Evolutionary conservation across 2,329 filamentous ascomycete genomes (phyloP), one percentile per base, ranked within the genome.

Genomic region (Nemania sp.): DNA sequence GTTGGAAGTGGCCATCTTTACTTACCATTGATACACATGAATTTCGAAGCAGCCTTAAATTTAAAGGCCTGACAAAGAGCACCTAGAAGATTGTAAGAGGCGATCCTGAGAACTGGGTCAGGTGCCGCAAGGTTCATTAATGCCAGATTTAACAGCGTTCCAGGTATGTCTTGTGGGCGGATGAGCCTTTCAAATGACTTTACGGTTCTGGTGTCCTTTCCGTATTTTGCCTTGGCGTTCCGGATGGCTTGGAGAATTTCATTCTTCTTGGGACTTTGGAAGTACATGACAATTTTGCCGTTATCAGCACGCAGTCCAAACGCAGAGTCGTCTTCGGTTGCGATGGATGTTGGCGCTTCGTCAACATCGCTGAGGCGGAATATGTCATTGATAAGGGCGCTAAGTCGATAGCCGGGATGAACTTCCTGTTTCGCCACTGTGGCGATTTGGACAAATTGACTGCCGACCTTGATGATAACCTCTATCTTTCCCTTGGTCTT

Each of bases 401-500:
- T 84, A 21, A 90, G 77, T 12, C 83, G 82, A 62, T 86, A 80
- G 5, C 82, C 84, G 17, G 87, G 84, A 47, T 88, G 80, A 9
- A 90, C 83, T 64, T 90, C 87, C 68, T 89, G 87, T 67, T 88
- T 89, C 71, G 88, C 87, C 9, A 82, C 81, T 4, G 87, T 90
- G 2, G 87, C 88, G 37, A 90, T 83, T 69, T 90, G 87, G 6
- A 90, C 84, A 67, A 88, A 90, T 66, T 89, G 86, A 67, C 81
- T 87, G 40, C 87, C 87, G 20, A 90, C 83, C 72, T 88, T 89
- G 69, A 90, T 87, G 29, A 83, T 77, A 4, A 90, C 87, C 34
- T 90, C 87, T 35, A 89, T 87, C 68, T 87, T 87, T n/a, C 87
- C 87, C 67, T 87, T 88, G 1, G 86, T 87, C 68, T 88, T 88